Base-by-base conservation (phyloP, 768 basidiomycete genomes). In the Clitopilus hobsonii region DNA sequence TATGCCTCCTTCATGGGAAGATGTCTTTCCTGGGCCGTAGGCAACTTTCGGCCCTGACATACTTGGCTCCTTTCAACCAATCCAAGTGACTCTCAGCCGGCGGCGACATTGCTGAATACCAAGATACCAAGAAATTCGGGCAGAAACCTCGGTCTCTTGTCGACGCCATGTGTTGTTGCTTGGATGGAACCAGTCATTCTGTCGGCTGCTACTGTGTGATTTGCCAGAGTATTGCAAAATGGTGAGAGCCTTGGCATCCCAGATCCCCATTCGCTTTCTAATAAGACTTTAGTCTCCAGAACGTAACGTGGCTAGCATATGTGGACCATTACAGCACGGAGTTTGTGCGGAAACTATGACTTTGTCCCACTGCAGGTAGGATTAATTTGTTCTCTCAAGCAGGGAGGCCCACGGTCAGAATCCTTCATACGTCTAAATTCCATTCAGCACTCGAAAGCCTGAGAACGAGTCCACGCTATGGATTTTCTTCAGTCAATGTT, bases 1-100 rank as follows among this genome's bases (percentile, higher is more conserved):
- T 36, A 48, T 67, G 41, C 58, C 38, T n/a, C 18, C 29, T n/a
- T 23, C 51, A 13, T 7, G 22, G 27, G 18, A 27, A n/a, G n/a
- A n/a, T n/a, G n/a, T n/a, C n/a, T n/a, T n/a, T n/a, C n/a, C n/a
- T 58, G 67, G 71, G 32, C 32, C 32, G 32, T 36, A 36, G 41
- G 41, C 41, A 20, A 18, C n/a, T 20, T 20, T 45, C 22, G 41
- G 22, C 41, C 41, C 41, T 45, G 41, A 45, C n/a, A 45, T 16
- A 18, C 41, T 45, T 45, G 22, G 41, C 41, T 45, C 41, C 22
- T 45, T 45, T 18, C 18, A 5, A 18, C 41, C 41, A 45, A 45
- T 45, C 11, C 41, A 45, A 20, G 22, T 10, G n/a, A 5, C 41
- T 4, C 22, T 45, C 14, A 16, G n/a, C 41, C 22, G 41, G 41